Conservation (phyloP, 768 basidiomycete genomes). For the Dacryopinax primogenitus region DNA sequence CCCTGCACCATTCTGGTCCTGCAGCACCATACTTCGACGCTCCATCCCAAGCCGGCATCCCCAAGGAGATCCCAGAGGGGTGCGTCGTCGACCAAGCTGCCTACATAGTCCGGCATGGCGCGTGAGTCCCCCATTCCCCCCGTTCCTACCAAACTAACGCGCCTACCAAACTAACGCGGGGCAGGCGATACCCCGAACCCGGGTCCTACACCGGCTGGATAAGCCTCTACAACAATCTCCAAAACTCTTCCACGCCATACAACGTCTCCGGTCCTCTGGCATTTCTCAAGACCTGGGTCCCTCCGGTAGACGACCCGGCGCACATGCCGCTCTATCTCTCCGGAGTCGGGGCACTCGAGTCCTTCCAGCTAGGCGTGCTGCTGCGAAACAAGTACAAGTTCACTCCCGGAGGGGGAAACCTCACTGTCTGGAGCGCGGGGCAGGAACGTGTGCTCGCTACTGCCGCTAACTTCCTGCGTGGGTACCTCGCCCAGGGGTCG, state of each 20-base stretch:
- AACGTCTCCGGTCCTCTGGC: slow-evolving; percentile 30
- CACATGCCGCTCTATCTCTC: slow-evolving; percentile 33
- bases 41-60: slow-evolving; percentile 30
- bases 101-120: slow-evolving; percentile 35
- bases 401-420: slow-evolving; percentile 31
- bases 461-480: slow-evolving; percentile 30
- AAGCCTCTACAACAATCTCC: slow-evolving; percentile 30
- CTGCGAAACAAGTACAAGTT: slow-evolving; percentile 32
- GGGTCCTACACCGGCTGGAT: slow-evolving; percentile 33
- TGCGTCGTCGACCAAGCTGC: slow-evolving; percentile 36
- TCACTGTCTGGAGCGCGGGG: slow-evolving; percentile 36
- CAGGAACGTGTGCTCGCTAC: slow-evolving; percentile 36
- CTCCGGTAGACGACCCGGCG: slow-evolving; percentile 31
- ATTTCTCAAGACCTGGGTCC: slow-evolving; percentile 33
- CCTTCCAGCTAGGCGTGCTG: slow-evolving; percentile 32
- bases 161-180: background rate
- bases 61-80: slow-evolving; percentile 26
- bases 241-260: slow-evolving; percentile 28
- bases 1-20: slow-evolving; percentile 34
- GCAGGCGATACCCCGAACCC: slow-evolving; percentile 34
- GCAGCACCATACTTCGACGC: slow-evolving; percentile 36
- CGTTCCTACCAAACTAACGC: background rate
- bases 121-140: slow-evolving; percentile 21
- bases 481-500: slow-evolving; percentile 35
- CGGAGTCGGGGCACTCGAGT: slow-evolving; percentile 31